Percentiles rank a stretch among this genome's conserved stretches.
Conservation (phyloP, 2,329 filamentous ascomycete species). For the Pseudocercospora pini-densiflorae region DNA sequence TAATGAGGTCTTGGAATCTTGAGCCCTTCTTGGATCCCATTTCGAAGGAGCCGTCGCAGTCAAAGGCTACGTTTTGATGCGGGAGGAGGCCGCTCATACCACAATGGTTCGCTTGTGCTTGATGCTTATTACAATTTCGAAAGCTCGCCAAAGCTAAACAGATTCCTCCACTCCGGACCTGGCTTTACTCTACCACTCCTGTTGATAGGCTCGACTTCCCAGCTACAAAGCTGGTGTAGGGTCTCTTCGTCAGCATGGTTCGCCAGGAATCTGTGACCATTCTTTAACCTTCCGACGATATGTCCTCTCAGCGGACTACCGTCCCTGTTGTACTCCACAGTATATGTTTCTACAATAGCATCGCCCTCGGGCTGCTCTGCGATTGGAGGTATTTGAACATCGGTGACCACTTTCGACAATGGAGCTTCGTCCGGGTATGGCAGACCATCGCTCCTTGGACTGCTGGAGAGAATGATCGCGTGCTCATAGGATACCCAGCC, state of each 20-base stretch:
- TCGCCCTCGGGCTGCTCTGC: constrained; percentile 55
- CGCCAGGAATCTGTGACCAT: constrained; percentile 58
- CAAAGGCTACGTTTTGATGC: background rate
- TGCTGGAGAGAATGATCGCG: constrained; percentile 60
- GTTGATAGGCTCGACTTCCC: constrained; percentile 54
- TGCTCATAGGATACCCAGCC: constrained; percentile 70
- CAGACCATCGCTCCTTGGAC: constrained; percentile 44
- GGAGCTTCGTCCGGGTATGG: constrained; percentile 55
- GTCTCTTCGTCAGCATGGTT: constrained; percentile 60
- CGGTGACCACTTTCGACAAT: constrained; percentile 49
- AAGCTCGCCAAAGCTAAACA: constrained; percentile 40
- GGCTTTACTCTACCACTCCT: constrained; percentile 51
- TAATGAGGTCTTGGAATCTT: background rate
- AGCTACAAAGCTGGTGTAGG: constrained; percentile 50
- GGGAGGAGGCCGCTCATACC: too few species aligned
- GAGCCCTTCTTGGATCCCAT: background rate
- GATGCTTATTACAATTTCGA: constrained; percentile 22
- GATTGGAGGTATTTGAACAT: constrained; percentile 47
- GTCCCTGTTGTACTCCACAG: constrained; percentile 60
- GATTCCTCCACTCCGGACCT: constrained; percentile 42
- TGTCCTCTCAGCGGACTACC: constrained; percentile 54
- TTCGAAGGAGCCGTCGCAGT: background rate
- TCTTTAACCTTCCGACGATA: constrained; percentile 58
- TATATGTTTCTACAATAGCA: constrained; percentile 64
- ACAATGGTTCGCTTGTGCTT: background rate